Conservation (phyloP, 805 yeast genomes). For the Nakazawaea holstii region DNA sequence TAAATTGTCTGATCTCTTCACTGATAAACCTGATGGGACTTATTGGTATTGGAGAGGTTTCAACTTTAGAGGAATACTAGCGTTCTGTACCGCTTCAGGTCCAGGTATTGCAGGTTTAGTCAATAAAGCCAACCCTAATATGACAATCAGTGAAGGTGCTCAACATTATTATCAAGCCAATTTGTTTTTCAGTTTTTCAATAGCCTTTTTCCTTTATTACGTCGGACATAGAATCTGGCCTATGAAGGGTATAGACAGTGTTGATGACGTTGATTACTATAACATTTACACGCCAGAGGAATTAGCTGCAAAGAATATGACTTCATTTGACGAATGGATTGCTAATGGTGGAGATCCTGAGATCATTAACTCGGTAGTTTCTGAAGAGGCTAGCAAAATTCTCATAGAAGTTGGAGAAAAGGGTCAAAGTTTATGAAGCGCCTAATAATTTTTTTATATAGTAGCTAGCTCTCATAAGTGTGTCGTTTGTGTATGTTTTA, state of each 20-base stretch:
- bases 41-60: conserved; percentile 27
- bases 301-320: conserved; percentile 18
- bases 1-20: conserved; percentile 29
- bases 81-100: conserved; percentile 27
- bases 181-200: conserved; percentile 24
- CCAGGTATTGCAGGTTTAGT: conserved; percentile 36
- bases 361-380: not conserved
- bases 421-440: not conserved
- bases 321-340: conserved; percentile 4
- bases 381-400: not conserved
- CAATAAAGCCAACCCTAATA: conserved; percentile 21
- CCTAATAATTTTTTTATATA: not conserved
- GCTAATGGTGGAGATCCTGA: not conserved
- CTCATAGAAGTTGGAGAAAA: conserved; percentile 1
- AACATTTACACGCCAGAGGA: conserved; percentile 24
- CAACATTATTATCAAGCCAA: conserved; percentile 24
- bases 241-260: conserved; percentile 13
- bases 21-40: conserved; percentile 20
- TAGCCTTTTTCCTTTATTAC: conserved; percentile 22
- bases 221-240: conserved; percentile 20
- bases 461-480: not conserved
- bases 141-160: conserved; percentile 18
- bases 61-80: conserved; percentile 24
- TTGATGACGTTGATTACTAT: conserved; percentile 21
- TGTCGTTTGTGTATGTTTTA: too few species aligned